phyloP scores from a whole-genome alignment of 805 yeast species.

The Candida insectorum region DNA sequence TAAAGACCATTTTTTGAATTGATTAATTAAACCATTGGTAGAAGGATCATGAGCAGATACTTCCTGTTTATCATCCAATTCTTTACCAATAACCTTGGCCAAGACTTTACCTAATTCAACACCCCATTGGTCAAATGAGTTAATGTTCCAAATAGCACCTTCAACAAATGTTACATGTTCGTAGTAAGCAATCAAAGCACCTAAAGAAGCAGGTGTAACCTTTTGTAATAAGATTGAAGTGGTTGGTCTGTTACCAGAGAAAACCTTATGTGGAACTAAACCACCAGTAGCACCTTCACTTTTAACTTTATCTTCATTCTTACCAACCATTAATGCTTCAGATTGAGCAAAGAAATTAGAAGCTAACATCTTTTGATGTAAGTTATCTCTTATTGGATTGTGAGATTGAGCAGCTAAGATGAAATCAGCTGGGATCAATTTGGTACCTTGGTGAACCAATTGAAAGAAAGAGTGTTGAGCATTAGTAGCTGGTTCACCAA shows the following conservation, averaged over 20 bases:
- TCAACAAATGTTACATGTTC: slow-evolving; percentile 97
- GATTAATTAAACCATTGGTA: slow-evolving; percentile 90
- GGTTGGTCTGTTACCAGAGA: slow-evolving; percentile 98
- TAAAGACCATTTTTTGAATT: slow-evolving; percentile 79
- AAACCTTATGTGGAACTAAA: slow-evolving; percentile 91
- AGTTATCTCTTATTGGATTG: slow-evolving; percentile 91
- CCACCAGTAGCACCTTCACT: slow-evolving; percentile 86
- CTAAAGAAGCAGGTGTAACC: slow-evolving; percentile 94
- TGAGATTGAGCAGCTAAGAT: slow-evolving; percentile 96
- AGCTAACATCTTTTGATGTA: slow-evolving; percentile 98
- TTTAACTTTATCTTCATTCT: slow-evolving; percentile 76
- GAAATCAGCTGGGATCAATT: slow-evolving; percentile 95
- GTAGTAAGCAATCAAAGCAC: slow-evolving; percentile 95
- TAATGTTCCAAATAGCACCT: slow-evolving; percentile 99
- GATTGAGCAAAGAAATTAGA: slow-evolving; percentile 98
- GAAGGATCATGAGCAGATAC: slow-evolving; percentile 81
- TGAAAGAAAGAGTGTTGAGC: slow-evolving; percentile 99
- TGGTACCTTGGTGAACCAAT: slow-evolving; percentile 98
- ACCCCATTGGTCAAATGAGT: slow-evolving; percentile 99
- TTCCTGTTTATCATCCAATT: slow-evolving; percentile 61
- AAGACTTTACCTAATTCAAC: slow-evolving; percentile 97
- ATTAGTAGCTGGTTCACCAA: slow-evolving; percentile 98
- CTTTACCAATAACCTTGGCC: slow-evolving; percentile 92
- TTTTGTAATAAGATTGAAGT: slow-evolving; percentile 94
- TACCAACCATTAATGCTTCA: slow-evolving; percentile 96